Percentiles rank a stretch among this genome's conserved stretches.
These are phyloP conservation scores for Malus hybrid DNA, from an alignment of 331 rosid species.

Conservation along the genomic window DNA sequence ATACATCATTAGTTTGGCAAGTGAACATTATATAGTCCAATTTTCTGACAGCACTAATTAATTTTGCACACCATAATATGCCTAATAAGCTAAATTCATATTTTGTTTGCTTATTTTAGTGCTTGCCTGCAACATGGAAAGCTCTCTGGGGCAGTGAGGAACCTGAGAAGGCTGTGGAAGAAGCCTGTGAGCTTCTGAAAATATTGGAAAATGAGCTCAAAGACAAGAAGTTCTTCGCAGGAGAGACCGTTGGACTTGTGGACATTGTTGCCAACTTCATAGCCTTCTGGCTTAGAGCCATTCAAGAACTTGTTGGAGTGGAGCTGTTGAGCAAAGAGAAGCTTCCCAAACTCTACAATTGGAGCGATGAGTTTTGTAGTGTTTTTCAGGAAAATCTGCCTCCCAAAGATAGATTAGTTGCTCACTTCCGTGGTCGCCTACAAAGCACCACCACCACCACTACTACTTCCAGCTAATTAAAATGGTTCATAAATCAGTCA, in stretches of 20 bases:
- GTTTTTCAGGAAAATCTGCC: constrained; percentile 36
- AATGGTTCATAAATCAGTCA: neutral
- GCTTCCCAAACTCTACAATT: constrained; percentile 36
- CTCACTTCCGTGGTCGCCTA: constrained; percentile 8
- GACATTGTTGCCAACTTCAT: constrained; percentile 41
- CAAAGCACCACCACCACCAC: neutral
- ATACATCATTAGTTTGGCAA: too few relatives aligned
- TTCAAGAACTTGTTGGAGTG: constrained; percentile 31
- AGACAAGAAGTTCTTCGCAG: constrained; percentile 47
- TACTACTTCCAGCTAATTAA: neutral
- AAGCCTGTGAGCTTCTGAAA: constrained; percentile 24
- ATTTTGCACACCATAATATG: too few relatives aligned
- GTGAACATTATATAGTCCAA: too few relatives aligned
- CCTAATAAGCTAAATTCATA: neutral
- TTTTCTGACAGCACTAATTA: neutral
- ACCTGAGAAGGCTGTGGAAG: constrained; percentile 30
- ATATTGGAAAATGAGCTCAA: too few relatives aligned
- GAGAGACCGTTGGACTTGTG: constrained; percentile 40
- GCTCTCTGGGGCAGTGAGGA: constrained; percentile 22
- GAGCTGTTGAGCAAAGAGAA: constrained; percentile 26
- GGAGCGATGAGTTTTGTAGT: constrained; percentile 33
- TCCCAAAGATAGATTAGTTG: constrained; percentile 19
- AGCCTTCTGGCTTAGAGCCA: constrained; percentile 39
- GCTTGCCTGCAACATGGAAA: constrained; percentile 17
- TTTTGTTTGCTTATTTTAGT: constrained; percentile 1